A percentile compares a stretch with the other conserved stretches of the same genome.
Conservation (phyloP, 192 early-diverging fungal genomes). For the Dimargaris verticillata region DNA sequence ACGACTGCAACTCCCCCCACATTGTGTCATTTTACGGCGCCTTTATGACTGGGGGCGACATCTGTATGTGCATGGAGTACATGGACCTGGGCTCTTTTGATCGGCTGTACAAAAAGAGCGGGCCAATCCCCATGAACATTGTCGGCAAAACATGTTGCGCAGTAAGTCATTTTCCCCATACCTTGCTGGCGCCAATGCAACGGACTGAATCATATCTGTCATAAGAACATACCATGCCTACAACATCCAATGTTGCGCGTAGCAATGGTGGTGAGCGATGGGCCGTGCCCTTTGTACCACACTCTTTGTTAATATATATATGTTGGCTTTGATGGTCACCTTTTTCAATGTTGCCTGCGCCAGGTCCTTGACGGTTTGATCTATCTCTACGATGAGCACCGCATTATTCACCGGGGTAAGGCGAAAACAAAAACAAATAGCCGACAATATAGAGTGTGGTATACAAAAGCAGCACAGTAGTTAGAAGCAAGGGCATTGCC, state of each 20-base stretch:
- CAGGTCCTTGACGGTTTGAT: constrained; percentile 53
- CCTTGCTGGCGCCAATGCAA: no score
- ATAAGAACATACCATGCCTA: no score
- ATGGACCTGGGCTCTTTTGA: constrained; percentile 92
- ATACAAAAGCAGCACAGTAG: no score
- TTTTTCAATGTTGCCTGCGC: neutral
- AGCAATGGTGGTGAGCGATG: no score
- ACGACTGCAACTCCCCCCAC: constrained; percentile 85
- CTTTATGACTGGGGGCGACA: constrained; percentile 67
- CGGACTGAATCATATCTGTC: no score
- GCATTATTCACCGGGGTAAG: constrained; percentile 87
- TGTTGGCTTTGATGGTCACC: no score
- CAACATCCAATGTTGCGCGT: no score
- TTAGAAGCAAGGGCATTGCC: no score
- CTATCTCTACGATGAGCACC: constrained; percentile 75
- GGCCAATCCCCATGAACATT: constrained; percentile 76
- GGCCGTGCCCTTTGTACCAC: no score
- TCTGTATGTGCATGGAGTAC: constrained; percentile 95
- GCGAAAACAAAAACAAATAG: neutral
- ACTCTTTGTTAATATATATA: no score
- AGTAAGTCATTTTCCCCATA: constrained; percentile 21
- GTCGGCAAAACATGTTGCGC: constrained; percentile 69
- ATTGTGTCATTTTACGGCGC: constrained; percentile 97
- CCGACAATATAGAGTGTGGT: neutral
- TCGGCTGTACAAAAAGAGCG: constrained; percentile 77